Evolutionary conservation across 257 asterid genomes (phyloP).

Genomic region (Craterostigma plantagineum): DNA sequence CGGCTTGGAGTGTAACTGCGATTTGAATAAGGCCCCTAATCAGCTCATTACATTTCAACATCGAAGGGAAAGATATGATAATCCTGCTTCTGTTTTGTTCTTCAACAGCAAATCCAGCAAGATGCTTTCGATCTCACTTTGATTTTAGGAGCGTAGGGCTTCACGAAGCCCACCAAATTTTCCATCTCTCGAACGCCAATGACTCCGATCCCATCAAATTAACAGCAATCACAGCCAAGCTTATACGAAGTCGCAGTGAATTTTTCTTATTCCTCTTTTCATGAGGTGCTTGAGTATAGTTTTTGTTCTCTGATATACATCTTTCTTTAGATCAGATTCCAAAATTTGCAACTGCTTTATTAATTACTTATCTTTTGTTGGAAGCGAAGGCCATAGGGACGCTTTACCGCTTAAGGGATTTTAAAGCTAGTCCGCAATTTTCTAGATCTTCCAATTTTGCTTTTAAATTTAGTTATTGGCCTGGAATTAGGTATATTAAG

Average conservation of each 20-base stretch:
- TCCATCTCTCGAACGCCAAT: background rate
- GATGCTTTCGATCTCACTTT: background rate
- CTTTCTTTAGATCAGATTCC: background rate
- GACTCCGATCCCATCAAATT: background rate
- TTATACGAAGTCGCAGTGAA: background rate
- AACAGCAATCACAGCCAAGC: background rate
- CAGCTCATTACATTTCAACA: no score
- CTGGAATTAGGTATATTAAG: no score
- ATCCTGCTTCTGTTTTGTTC: constrained; percentile 3
- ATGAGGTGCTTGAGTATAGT: background rate
- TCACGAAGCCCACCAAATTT: background rate
- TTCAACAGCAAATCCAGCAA: constrained; percentile 1
- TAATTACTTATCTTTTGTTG: no score
- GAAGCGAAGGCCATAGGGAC: no score
- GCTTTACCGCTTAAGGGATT: background rate
- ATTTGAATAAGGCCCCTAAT: no score
- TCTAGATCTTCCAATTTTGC: no score
- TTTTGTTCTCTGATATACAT: background rate
- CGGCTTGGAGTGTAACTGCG: no score
- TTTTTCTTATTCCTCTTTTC: background rate
- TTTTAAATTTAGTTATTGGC: no score
- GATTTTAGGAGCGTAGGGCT: background rate
- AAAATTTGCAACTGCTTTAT: no score
- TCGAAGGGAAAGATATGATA: no score
- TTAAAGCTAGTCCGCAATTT: background rate